phyloP scores from a whole-genome alignment of 495 filamentous ascomycete genomes.

The Poronia punctata region DNA sequence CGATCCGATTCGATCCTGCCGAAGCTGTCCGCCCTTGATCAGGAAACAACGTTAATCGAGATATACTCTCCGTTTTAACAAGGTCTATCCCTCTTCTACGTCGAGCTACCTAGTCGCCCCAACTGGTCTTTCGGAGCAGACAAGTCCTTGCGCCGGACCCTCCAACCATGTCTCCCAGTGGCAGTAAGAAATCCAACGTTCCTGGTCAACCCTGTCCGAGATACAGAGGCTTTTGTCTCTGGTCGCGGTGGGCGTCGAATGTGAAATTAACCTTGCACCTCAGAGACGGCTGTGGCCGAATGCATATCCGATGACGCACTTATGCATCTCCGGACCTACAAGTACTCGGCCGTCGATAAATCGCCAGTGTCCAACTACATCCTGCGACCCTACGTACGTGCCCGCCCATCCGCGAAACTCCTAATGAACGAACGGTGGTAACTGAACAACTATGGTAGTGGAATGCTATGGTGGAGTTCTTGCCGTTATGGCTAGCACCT shows the following conservation, averaged over 20 bases:
- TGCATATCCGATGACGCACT: constrained; percentile 55
- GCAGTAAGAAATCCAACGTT: constrained; percentile 24
- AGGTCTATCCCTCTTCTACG: too few relatives aligned
- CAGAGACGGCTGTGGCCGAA: constrained; percentile 47
- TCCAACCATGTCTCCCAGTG: constrained; percentile 35
- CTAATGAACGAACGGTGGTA: constrained; percentile 9
- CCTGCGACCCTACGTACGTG: constrained; percentile 83
- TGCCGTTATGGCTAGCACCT: constrained; percentile 93
- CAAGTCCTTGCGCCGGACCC: neutral
- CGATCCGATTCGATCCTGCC: too few relatives aligned
- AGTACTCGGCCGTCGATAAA: constrained; percentile 95
- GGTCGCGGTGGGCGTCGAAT: neutral
- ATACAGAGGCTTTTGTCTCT: neutral
- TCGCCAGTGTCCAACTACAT: constrained; percentile 92
- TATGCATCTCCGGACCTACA: constrained; percentile 86
- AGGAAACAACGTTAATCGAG: too few relatives aligned
- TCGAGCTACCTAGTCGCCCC: too few relatives aligned
- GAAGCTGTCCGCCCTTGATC: too few relatives aligned
- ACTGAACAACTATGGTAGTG: constrained; percentile 53
- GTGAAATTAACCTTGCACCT: constrained; percentile 2
- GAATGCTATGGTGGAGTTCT: constrained; percentile 90
- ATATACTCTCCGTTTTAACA: too few relatives aligned
- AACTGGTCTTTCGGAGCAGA: constrained; percentile 3
- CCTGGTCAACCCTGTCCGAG: too few relatives aligned
- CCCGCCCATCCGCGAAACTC: constrained; percentile 5